phyloP scores from a whole-genome alignment of 345 rosid genomes.

The Pugionium cornutum region DNA sequence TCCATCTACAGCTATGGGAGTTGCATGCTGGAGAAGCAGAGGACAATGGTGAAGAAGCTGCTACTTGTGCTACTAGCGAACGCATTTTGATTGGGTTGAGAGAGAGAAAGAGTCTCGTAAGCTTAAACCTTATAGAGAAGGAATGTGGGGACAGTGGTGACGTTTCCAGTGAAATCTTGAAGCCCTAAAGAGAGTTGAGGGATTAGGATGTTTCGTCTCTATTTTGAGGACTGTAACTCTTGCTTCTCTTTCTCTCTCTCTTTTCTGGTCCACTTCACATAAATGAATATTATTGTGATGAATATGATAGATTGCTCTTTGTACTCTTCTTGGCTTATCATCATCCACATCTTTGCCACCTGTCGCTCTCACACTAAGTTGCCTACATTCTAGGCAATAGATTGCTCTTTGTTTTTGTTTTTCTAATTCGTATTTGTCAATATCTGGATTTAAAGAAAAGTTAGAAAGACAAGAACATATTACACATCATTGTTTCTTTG shows the following conservation, averaged over 20 bases:
- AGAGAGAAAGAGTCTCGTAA: slow-evolving; percentile 26
- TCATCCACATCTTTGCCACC: slow-evolving; percentile 39
- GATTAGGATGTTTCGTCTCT: slow-evolving; percentile 35
- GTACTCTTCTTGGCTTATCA: slow-evolving; percentile 37
- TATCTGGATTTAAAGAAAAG: slow-evolving; percentile 6
- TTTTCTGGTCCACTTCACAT: slow-evolving; percentile 45
- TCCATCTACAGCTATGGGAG: slow-evolving; percentile 39
- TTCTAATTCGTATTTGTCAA: slow-evolving; percentile 29
- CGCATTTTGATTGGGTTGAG: slow-evolving; percentile 36
- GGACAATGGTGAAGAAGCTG: slow-evolving; percentile 34
- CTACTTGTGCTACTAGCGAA: slow-evolving; percentile 23
- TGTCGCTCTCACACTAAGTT: slow-evolving; percentile 31
- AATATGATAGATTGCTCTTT: slow-evolving; percentile 26
- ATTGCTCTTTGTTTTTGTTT: slow-evolving; percentile 14
- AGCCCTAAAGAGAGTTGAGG: slow-evolving; percentile 28
- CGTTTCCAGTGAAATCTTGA: slow-evolving; percentile 40
- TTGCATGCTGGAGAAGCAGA: slow-evolving; percentile 32
- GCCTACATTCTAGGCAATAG: slow-evolving; percentile 40
- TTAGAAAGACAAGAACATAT: slow-evolving; percentile 34
- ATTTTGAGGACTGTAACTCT: slow-evolving; percentile 26
- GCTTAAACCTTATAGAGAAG: slow-evolving; percentile 26
- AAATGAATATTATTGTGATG: slow-evolving; percentile 35
- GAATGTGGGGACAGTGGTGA: slow-evolving; percentile 30
- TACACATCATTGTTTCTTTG: slow-evolving; percentile 40
- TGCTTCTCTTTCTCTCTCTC: slow-evolving; percentile 27